phyloP scores from a whole-genome alignment of 192 early-diverging fungal species.

The Chytriomyces confervae region DNA sequence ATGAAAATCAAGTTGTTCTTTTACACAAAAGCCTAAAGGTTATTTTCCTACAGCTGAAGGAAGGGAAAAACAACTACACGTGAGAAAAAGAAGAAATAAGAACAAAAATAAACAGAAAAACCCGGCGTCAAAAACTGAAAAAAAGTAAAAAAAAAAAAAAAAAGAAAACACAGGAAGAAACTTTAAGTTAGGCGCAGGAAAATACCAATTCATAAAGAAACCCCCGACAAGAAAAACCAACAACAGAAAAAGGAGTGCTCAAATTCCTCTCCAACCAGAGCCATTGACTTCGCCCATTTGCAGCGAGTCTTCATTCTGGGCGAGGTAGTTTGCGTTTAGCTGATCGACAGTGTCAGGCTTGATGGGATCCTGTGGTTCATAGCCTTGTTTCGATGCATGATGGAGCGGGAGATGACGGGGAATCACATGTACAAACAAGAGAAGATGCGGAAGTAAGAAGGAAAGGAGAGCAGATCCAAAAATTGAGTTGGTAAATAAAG shows the following conservation, averaged over 20 bases:
- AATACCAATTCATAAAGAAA: neutral
- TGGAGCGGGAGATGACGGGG: neutral
- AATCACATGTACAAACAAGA: neutral
- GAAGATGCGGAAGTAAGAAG: neutral
- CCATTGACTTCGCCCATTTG: constrained; percentile 35
- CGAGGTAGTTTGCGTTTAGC: constrained; percentile 44
- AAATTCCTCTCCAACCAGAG: constrained; percentile 6
- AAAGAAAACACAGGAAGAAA: neutral
- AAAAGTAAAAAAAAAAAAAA: neutral
- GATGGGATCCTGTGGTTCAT: constrained; percentile 38
- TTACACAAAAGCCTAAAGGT: too few species aligned
- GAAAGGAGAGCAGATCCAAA: neutral
- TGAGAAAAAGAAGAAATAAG: neutral
- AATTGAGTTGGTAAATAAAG: too few species aligned
- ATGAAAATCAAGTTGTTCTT: too few species aligned
- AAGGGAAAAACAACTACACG: neutral
- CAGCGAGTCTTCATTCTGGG: constrained; percentile 34
- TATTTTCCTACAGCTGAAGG: neutral
- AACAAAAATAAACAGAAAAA: neutral
- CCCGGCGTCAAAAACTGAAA: neutral
- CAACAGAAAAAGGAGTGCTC: neutral
- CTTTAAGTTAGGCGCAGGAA: neutral
- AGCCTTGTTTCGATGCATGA: constrained; percentile 12
- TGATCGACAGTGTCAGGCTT: constrained; percentile 41
- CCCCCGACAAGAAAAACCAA: neutral